Evolutionary conservation across 768 basidiomycete genomes (phyloP), one percentile per base, ranked within the genome.

Genomic region (Chiua virens): DNA sequence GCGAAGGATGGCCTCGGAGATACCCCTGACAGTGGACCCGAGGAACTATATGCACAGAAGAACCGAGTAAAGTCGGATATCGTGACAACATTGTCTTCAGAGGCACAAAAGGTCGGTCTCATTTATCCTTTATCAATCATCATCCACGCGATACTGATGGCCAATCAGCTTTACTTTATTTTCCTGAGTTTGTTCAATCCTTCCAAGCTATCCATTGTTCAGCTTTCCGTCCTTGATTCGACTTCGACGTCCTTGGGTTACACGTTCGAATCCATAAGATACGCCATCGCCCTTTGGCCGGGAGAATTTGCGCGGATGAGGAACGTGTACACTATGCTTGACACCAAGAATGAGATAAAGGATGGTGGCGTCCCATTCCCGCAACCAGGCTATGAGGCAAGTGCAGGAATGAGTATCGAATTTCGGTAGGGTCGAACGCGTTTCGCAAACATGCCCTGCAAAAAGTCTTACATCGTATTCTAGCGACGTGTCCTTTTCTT

Each of bases 401-500:
- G 34, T 4, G 39, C 18, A 13, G 64, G 64, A 2, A 55, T 62
- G 53, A 35, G 49, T 1, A 39, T 65, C 27, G 55, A 65, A 47
- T n/a, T 65, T 5, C 47, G 48, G 65, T 67, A 41, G 10, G n/a
- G 55, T 25, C 4, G 32, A 41, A 25, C 18, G 10, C 8, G 3
- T 23, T 17, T 30, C 7, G 14, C 34, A 34, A 6, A 8, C 4
- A 20, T n/a, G 8, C 7, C n/a, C n/a, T 14, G n/a, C 13, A 17
- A 11, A 3, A 20, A 20, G 28, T 15, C 34, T 34, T 15, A 34
- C 28, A 5, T 21, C 6, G 1, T 14, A 8, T 22, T 32, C 5
- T 36, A 85, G 83, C 15, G 59, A 82, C 44, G 73, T 85, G 0
- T 68, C 68, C 0, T 85, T 85, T 50, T 61, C 68, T 9, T 86